Evolutionary conservation across 1,284 basidiomycete genomes (phyloP).

Genomic region (Uromyces viciae-fabae): DNA sequence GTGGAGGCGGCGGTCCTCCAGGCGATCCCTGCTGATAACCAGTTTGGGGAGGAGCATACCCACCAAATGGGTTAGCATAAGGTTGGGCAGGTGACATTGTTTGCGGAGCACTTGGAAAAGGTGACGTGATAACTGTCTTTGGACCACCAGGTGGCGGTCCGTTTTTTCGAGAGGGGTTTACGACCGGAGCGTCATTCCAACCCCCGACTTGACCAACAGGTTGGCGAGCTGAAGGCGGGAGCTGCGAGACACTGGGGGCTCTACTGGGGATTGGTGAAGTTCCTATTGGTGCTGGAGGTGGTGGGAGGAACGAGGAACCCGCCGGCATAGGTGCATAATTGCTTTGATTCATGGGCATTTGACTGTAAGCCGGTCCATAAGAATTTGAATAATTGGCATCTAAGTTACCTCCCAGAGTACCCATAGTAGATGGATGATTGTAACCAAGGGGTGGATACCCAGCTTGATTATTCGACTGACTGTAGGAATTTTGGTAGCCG

Average conservation of each 20-base stretch:
- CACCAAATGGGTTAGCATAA: slow-evolving; percentile 38
- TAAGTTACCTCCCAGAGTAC: background rate
- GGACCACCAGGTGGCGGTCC: slow-evolving; percentile 6
- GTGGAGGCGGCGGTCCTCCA: slow-evolving; percentile 23
- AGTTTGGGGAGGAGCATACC: slow-evolving; percentile 21
- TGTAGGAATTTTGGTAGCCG: slow-evolving; percentile 28
- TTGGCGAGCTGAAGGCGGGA: slow-evolving; percentile 51
- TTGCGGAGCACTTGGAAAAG: slow-evolving; percentile 46
- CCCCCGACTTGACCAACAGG: slow-evolving; percentile 48
- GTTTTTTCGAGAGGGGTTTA: slow-evolving; percentile 29
- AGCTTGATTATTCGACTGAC: background rate
- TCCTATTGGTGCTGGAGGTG: slow-evolving; percentile 54
- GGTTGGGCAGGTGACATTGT: slow-evolving; percentile 47
- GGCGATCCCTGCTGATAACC: slow-evolving; percentile 25
- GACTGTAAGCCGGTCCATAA: slow-evolving; percentile 68
- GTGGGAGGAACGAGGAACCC: slow-evolving; percentile 45
- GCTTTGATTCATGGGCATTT: slow-evolving; percentile 67
- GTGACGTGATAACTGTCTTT: slow-evolving; percentile 44
- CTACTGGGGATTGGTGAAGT: slow-evolving; percentile 44
- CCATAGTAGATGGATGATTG: slow-evolving; percentile 14
- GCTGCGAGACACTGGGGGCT: slow-evolving; percentile 47
- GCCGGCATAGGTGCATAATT: slow-evolving; percentile 49
- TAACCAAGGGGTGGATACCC: slow-evolving; percentile 25
- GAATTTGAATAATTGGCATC: slow-evolving; percentile 47
- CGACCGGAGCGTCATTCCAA: slow-evolving; percentile 44